Evolutionary conservation across 345 rosid species (phyloP), one percentile per base, ranked within the genome.

Genomic region (Corymbia maculata): DNA sequence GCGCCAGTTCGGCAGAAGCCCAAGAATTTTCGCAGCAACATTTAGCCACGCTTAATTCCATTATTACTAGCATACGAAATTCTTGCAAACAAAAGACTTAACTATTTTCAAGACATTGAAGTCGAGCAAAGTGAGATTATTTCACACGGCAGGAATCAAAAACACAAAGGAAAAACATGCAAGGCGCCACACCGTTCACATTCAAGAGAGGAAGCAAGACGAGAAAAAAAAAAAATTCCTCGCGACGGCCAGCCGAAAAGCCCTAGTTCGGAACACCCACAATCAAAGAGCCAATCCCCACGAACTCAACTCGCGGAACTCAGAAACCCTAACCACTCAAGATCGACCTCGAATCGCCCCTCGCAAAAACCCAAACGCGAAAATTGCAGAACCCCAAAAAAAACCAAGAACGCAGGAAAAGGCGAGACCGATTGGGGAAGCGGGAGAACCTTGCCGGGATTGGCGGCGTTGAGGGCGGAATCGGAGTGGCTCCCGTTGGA

Each of bases 401-500:
- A 51, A 52, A n/a, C 0, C 32, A 55, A 42, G 16, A 87, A 51
- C 17, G 85, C 50, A 6, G n/a, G 42, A 49, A 42, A 80, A 87
- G 50, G 11, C 42, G 15, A 12, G 50, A 42, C 9, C 44, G 21
- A 89, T n/a, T 14, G 51, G 66, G 7, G 36, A 42, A 49, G 88
- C 61, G 1, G 16, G 2, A 32, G 28, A 14, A 93, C 95, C 95
- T 93, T 93, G 87, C 82, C 51, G 44, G 93, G 92, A 90, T 90
- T 91, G 26, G 66, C 92, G 17, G 44, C 92, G 42, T 79, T 92
- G 80, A 86, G 89, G 8, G 90, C 92, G 84, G 96, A 92, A 90
- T 98, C 99, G 86, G 96, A 93, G 89, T 90, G 95, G 88, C 87
- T 66, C 21, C 96, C 99, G 68, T 95, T 96, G 70, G 98, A 86